Percentiles rank a stretch among this genome's conserved stretches.
phyloP scores from a whole-genome alignment of 2,329 filamentous ascomycete species.

The Ilyonectria mors-panacis region DNA sequence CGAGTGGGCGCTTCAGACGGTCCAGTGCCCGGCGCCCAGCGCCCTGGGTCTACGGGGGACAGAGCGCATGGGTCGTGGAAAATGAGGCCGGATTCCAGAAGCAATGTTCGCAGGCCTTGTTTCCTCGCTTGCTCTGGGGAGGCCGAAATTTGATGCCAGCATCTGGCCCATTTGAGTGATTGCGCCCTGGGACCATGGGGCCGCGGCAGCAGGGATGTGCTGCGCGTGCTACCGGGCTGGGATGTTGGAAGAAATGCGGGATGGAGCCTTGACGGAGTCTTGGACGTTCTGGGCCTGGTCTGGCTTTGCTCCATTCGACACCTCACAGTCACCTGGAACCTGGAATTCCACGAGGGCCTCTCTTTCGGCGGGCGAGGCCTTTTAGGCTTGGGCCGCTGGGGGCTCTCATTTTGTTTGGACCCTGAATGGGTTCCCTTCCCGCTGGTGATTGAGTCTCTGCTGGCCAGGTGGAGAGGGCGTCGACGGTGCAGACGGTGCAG shows the following conservation, averaged over 20 bases:
- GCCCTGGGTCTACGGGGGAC: background rate
- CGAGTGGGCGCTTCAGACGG: background rate
- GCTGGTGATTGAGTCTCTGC: background rate
- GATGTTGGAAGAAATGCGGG: conserved; percentile 8
- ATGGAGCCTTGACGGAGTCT: conserved; percentile 13
- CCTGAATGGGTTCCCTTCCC: conserved; percentile 6
- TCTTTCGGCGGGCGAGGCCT: background rate
- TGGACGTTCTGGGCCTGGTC: conserved; percentile 11
- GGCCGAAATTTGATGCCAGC: conserved; percentile 28
- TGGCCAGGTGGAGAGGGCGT: background rate
- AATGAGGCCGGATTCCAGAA: conserved; percentile 28
- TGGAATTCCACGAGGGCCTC: conserved; percentile 3
- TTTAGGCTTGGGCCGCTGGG: conserved; percentile 13
- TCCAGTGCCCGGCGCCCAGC: background rate
- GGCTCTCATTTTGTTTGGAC: conserved; percentile 19
- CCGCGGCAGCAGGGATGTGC: conserved; percentile 6
- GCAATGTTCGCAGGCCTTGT: conserved; percentile 29
- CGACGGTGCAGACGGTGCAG: background rate
- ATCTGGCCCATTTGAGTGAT: conserved; percentile 12
- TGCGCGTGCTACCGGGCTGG: conserved; percentile 11
- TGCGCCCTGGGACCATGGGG: conserved; percentile 2
- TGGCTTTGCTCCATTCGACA: conserved; percentile 6
- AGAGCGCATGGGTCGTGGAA: conserved; percentile 2
- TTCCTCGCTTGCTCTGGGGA: conserved; percentile 11
- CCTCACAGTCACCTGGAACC: background rate